Percentiles rank a stretch among this genome's conserved stretches.
phyloP scores from a whole-genome alignment of 257 asterid species.

The Capsicum chinense region DNA sequence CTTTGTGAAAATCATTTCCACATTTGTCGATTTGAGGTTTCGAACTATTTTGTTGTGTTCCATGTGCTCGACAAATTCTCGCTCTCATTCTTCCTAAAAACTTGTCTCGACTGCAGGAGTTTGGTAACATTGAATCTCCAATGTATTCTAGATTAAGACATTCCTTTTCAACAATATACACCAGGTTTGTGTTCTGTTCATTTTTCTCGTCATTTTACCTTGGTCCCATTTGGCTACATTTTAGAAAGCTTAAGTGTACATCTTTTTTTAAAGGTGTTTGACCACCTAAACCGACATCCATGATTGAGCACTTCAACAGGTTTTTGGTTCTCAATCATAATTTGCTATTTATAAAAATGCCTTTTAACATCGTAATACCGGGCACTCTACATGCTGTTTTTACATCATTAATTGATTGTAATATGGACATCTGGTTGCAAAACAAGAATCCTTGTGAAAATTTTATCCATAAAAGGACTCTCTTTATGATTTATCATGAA shows the following conservation, averaged over 20 bases:
- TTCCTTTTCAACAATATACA: slow-evolving; percentile 88
- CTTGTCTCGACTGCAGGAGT: slow-evolving; percentile 62
- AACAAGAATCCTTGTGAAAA: not conserved
- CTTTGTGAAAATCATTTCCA: slow-evolving; percentile 21
- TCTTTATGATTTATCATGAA: not conserved
- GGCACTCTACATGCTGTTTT: not conserved
- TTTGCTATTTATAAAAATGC: not conserved
- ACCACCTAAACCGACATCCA: not conserved
- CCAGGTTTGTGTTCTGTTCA: slow-evolving; percentile 54
- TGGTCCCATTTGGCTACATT: not conserved
- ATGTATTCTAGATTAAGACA: slow-evolving; percentile 88
- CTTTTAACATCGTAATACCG: not conserved
- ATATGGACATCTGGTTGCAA: not conserved
- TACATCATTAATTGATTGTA: slow-evolving; percentile 11
- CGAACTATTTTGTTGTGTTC: not conserved
- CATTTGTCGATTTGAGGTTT: slow-evolving; percentile 33
- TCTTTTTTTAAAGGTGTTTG: not conserved
- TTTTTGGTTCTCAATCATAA: slow-evolving; percentile 10
- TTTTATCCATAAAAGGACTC: not conserved
- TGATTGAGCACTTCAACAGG: not conserved
- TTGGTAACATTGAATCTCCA: slow-evolving; percentile 95
- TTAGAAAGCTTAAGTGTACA: not conserved
- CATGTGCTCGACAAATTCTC: slow-evolving; percentile 7
- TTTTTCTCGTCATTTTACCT: slow-evolving; percentile 15
- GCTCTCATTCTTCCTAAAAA: not conserved